Base-by-base conservation (phyloP, 2,329 filamentous ascomycete genomes). In the Cordyceps sp. region DNA sequence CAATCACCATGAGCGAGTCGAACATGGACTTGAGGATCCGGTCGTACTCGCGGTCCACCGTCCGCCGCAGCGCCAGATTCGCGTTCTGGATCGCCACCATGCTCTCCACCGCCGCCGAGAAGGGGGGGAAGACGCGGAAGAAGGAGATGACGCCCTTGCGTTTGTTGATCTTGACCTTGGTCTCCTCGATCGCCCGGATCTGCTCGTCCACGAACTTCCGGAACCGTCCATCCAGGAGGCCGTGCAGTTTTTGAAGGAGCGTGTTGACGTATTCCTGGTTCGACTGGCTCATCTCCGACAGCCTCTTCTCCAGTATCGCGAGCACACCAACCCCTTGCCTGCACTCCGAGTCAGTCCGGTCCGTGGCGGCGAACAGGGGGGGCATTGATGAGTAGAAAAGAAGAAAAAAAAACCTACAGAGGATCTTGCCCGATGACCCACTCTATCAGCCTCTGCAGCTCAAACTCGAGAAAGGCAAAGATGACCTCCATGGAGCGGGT, bases 81-180 rank as follows among this genome's bases (percentile, higher is more conserved):
- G 59, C 50, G 36, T 74, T 67, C 8, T 65, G 57, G 14, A 64
- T 63, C 1, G 66, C 58, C 29, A 93, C 66, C 72, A 92, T 86
- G 46, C 78, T 85, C 55, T 94, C 86, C 2, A 94, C 71, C 0
- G 80, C 75, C 1, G 71, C 57, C n/a, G 76, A 76, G 56, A 94
- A 94, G 36, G 77, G 64, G 1, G 88, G 90, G 62, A 96, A 96
- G 26, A 88, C 78, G 40, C 83, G 81, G 62, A 96, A 88, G 54
- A 96, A 96, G 13, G 78, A 77, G 45, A 96, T 94, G 35, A 98
- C 83, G 10, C 90, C 88, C 59, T 92, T 94, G 42, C 90, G 79
- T 64, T 96, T 96, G 64, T 93, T 94, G 57, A 94, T 85, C 62
- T 94, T 94, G 53, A 98, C 88, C 57, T 96, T 96, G 25, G 86